Conservation (phyloP, 139 green algal genomes). For the Tetraselmis chui region DNA sequence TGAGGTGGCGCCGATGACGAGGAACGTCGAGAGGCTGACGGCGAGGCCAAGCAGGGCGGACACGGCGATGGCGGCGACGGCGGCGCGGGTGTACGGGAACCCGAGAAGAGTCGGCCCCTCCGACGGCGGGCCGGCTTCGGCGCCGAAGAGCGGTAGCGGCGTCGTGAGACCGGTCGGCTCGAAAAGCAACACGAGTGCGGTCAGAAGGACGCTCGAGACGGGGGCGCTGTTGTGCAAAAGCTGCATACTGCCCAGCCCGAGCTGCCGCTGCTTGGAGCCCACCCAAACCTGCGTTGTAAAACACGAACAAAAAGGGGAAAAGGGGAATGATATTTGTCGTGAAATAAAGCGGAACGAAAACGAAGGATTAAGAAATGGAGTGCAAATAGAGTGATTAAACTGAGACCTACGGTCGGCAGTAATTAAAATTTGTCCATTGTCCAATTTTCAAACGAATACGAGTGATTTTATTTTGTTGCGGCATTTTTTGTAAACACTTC, state of each 20-base stretch:
- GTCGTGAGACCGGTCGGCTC: conserved; percentile 56
- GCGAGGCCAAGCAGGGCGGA: conserved; percentile 72
- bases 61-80: conserved; percentile 58
- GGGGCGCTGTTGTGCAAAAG: conserved; percentile 78
- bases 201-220: conserved; percentile 51
- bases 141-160: neutral
- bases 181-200: conserved; percentile 54
- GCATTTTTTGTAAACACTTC: too few relatives aligned
- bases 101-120: conserved; percentile 8
- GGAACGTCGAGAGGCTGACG: conserved; percentile 76
- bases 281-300: conserved; percentile 77
- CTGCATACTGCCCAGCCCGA: conserved; percentile 66
- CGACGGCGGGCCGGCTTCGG: conserved; percentile 41
- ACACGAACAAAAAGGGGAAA: too few relatives aligned
- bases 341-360: too few relatives aligned
- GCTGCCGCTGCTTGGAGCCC: conserved; percentile 78
- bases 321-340: too few relatives aligned
- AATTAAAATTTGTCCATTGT: too few relatives aligned
- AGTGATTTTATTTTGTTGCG: too few relatives aligned
- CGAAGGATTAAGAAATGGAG: neutral
- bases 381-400: too few relatives aligned
- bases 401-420: too few relatives aligned
- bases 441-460: too few relatives aligned
- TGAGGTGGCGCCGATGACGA: conserved; percentile 53
- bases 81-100: conserved; percentile 37